phyloP scores from a whole-genome alignment of 2,329 filamentous ascomycete genomes.

The Pseudogymnoascus destructans region DNA sequence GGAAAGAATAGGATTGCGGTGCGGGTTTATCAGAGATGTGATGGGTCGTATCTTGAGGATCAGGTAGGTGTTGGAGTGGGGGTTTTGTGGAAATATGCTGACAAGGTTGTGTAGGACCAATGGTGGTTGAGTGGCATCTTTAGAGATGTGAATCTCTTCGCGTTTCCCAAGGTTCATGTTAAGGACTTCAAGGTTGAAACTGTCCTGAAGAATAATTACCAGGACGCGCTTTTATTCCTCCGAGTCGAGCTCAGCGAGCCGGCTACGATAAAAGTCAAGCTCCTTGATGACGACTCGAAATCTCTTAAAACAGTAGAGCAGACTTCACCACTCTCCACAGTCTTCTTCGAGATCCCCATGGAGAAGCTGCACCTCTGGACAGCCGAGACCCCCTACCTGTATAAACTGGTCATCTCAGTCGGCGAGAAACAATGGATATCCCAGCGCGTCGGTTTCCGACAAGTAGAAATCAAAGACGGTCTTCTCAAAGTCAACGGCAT shows the following conservation, averaged over 20 bases:
- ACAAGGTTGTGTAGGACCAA: slow-evolving; percentile 29
- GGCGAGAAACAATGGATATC: slow-evolving; percentile 28
- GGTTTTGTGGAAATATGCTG: no score
- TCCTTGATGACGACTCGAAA: slow-evolving; percentile 24
- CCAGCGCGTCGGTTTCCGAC: slow-evolving; percentile 41
- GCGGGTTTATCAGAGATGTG: slow-evolving; percentile 42
- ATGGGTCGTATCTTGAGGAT: slow-evolving; percentile 44
- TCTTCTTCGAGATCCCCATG: slow-evolving; percentile 27
- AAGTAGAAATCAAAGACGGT: slow-evolving; percentile 38
- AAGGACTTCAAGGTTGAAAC: slow-evolving; percentile 41
- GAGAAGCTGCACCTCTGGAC: slow-evolving; percentile 49
- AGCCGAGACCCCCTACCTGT: slow-evolving; percentile 51
- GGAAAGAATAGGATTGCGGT: slow-evolving; percentile 35
- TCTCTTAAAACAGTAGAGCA: slow-evolving; percentile 9
- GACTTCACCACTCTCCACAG: background rate
- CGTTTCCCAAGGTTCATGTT: slow-evolving; percentile 34
- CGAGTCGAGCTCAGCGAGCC: slow-evolving; percentile 32
- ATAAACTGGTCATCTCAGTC: slow-evolving; percentile 37
- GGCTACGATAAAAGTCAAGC: slow-evolving; percentile 27
- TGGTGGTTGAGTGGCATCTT: slow-evolving; percentile 42
- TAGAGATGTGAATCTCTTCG: slow-evolving; percentile 39
- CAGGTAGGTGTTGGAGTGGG: slow-evolving; percentile 21
- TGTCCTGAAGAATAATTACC: slow-evolving; percentile 37
- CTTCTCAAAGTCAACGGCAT: slow-evolving; percentile 40
- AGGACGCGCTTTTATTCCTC: slow-evolving; percentile 37